Evolutionary conservation across 805 yeast species (phyloP), one percentile per base, ranked within the genome.

Genomic region (Kuraishia borneana): DNA sequence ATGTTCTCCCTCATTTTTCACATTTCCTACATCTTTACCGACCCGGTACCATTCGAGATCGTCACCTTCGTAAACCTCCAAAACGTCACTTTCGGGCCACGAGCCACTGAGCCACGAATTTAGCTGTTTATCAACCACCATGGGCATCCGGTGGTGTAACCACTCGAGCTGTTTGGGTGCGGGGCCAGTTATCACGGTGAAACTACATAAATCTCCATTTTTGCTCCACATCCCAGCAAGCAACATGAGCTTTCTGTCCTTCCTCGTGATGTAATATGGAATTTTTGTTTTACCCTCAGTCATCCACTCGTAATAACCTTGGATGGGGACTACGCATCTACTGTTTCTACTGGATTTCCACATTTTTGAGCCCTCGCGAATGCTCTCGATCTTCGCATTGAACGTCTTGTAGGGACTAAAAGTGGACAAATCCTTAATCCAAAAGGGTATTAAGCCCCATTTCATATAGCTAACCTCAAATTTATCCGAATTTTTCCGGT

Each of bases 291-390:
- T 58, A 2, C 48, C 40, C 13, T 46, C 42, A 18, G 45, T 43
- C 12, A 40, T 42, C 96, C 96, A 88, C 54, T 88, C 96, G 48
- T 72, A 88, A 53, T 88, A 88, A 0, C 96, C 96, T 45, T 72
- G 69, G 26, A 83, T 67, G 0, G 94, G 89, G 0, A 85, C 72
- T 1, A 79, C 76, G 50, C 95, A 87, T 26, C 95, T 59, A 4
- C 60, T 58, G 18, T 63, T 55, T 25, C 65, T 56, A 4, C 71
- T 61, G 2, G 60, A 40, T 5, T 60, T 60, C 95, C 95, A 87
- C 27, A 79, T 53, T 17, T 64, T 58, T 29, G 66, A 63, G 1
- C 57, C 53, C 4, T 64, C 61, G 1, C 46, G 44, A 8, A 85
- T 45, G 5, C 78, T 68, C 41, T 85, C 95, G 23, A 58, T 57